phyloP scores from a whole-genome alignment of 305 asterid genomes.

The Fraxinus latifolia region DNA sequence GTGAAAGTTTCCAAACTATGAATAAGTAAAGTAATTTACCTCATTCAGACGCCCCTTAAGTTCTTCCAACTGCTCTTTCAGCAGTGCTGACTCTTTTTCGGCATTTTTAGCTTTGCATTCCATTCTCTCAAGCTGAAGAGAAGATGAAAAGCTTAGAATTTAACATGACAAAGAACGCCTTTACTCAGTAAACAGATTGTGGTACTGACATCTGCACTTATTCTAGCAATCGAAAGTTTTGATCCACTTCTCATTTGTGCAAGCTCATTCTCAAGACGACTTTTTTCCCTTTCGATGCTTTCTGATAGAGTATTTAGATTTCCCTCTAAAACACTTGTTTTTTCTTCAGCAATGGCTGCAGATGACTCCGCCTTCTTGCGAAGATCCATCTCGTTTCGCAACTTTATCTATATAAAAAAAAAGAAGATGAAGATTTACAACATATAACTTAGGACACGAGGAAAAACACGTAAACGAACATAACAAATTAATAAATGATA shows the following conservation, averaged over 20 bases:
- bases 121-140: conserved; percentile 75
- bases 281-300: conserved; percentile 67
- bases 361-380: conserved; percentile 74
- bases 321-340: conserved; percentile 60
- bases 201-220: conserved; percentile 69
- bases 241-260: conserved; percentile 77
- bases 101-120: conserved; percentile 78
- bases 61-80: conserved; percentile 65
- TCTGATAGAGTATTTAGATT: conserved; percentile 58
- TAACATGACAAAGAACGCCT: conserved; percentile 22
- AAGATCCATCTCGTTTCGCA: conserved; percentile 64
- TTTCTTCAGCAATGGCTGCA: conserved; percentile 75
- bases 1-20: conserved; percentile 1
- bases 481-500: not conserved
- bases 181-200: conserved; percentile 17
- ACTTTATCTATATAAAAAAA: conserved; percentile 53
- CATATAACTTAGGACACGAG: conserved; percentile 1
- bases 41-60: conserved; percentile 57
- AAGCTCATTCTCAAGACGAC: conserved; percentile 70
- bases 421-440: conserved; percentile 16
- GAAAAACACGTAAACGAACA: conserved; percentile 12
- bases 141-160: conserved; percentile 23
- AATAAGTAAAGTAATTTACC: conserved; percentile 40
- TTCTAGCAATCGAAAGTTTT: conserved; percentile 65
- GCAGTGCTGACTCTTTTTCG: conserved; percentile 66